These are phyloP conservation scores for Ceratocystiopsis minuta DNA, from an alignment of 2,329 filamentous ascomycete genomes.

Conservation along the genomic window DNA sequence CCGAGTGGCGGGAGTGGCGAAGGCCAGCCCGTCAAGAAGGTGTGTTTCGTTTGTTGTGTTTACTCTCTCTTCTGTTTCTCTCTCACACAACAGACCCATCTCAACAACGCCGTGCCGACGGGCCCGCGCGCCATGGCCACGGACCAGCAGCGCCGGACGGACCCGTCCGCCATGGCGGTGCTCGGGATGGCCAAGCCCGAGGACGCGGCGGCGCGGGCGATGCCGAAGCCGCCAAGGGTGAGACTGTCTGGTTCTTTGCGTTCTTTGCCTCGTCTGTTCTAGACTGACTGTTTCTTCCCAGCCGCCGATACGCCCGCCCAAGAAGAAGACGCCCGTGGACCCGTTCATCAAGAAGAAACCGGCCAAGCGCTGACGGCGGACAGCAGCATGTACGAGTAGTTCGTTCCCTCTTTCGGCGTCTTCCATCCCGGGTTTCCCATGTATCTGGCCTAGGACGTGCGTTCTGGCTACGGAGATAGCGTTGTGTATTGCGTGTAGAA, in stretches of 20 bases:
- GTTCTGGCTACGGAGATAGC: too few species aligned
- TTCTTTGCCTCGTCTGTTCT: not conserved
- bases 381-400: too few species aligned
- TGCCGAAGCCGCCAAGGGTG: slow-evolving; percentile 1
- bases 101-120: not conserved
- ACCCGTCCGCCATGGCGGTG: slow-evolving; percentile 34
- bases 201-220: slow-evolving; percentile 6
- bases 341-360: slow-evolving; percentile 22
- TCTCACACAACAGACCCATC: not conserved
- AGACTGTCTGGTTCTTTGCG: not conserved
- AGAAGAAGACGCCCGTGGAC: slow-evolving; percentile 24
- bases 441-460: too few species aligned
- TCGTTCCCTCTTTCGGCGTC: too few species aligned
- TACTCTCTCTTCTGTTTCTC: not conserved
- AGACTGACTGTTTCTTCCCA: not conserved
- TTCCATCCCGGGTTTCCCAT: too few species aligned
- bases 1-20: not conserved
- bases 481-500: too few species aligned
- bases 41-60: slow-evolving; percentile 15
- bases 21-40: slow-evolving; percentile 21
- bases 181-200: slow-evolving; percentile 22
- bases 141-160: slow-evolving; percentile 14
- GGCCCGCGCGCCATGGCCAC: slow-evolving; percentile 7
- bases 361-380: too few species aligned
- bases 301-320: slow-evolving; percentile 11